phyloP scores from a whole-genome alignment of 345 rosid species.

The Euclidium syriacum region DNA sequence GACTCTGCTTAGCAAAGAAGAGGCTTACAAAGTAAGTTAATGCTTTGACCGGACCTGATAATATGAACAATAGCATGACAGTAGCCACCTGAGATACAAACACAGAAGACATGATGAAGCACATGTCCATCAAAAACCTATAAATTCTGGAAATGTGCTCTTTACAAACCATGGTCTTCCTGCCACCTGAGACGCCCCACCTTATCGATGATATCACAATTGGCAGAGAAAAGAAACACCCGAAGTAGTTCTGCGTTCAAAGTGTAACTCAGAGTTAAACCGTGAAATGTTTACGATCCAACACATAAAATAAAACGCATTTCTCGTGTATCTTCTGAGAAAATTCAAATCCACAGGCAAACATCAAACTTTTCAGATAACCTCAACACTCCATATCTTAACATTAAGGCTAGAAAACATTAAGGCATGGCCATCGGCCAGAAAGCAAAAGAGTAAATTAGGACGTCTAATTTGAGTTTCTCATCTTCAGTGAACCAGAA shows the following conservation, averaged over 20 bases:
- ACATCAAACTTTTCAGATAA: not conserved
- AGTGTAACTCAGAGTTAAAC: not conserved
- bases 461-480: not conserved
- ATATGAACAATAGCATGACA: slow-evolving; percentile 69
- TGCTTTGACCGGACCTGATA: slow-evolving; percentile 91
- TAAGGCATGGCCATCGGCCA: not conserved
- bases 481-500: not conserved
- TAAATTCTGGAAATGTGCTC: not conserved
- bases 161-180: slow-evolving; percentile 78
- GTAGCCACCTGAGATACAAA: slow-evolving; percentile 70
- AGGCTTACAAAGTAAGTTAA: slow-evolving; percentile 74
- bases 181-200: slow-evolving; percentile 89
- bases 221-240: slow-evolving; percentile 89
- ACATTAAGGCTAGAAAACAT: not conserved
- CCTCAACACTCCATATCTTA: not conserved
- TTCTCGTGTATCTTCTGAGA: not conserved
- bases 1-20: slow-evolving; percentile 1
- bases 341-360: not conserved
- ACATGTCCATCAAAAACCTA: not conserved
- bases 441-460: not conserved
- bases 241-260: slow-evolving; percentile 79
- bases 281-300: not conserved
- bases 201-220: slow-evolving; percentile 82
- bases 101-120: slow-evolving; percentile 15
- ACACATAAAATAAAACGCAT: not conserved